Evolutionary conservation across 108 stramenopile genomes (phyloP).

Genomic region (Conticribra guillardii): DNA sequence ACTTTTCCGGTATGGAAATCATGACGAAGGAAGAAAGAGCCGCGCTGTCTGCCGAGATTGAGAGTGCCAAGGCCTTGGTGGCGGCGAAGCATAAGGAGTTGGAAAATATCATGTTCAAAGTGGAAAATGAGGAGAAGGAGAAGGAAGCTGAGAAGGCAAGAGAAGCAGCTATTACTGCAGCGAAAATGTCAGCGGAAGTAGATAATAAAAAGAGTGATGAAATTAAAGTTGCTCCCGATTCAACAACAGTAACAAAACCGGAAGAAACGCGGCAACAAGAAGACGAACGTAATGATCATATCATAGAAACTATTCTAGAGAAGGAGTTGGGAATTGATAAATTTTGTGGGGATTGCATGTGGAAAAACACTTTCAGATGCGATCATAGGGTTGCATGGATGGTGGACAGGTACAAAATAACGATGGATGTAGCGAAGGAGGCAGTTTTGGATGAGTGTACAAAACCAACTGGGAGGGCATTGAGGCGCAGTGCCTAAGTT

Average conservation of each 20-base stretch:
- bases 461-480: no score
- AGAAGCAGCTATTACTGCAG: no score
- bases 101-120: slow-evolving; percentile 7
- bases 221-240: neutral
- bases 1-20: slow-evolving; percentile 7
- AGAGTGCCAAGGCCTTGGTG: neutral
- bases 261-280: slow-evolving; percentile 13
- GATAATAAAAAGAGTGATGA: neutral
- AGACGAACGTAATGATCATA: neutral
- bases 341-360: slow-evolving; percentile 16
- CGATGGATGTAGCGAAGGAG: neutral
- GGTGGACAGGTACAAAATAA: neutral
- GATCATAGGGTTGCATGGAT: neutral
- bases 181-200: neutral
- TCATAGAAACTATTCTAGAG: slow-evolving; percentile 13
- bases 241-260: no score
- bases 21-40: slow-evolving; percentile 11
- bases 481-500: no score
- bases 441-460: neutral
- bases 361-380: neutral
- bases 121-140: slow-evolving; percentile 8
- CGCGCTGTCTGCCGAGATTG: neutral
- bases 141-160: no score
- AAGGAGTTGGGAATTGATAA: slow-evolving; percentile 20
- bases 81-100: slow-evolving; percentile 6